Evolutionary conservation across 2,329 filamentous ascomycete genomes (phyloP), one percentile per base, ranked within the genome.

Genomic region (Nemania sp.): DNA sequence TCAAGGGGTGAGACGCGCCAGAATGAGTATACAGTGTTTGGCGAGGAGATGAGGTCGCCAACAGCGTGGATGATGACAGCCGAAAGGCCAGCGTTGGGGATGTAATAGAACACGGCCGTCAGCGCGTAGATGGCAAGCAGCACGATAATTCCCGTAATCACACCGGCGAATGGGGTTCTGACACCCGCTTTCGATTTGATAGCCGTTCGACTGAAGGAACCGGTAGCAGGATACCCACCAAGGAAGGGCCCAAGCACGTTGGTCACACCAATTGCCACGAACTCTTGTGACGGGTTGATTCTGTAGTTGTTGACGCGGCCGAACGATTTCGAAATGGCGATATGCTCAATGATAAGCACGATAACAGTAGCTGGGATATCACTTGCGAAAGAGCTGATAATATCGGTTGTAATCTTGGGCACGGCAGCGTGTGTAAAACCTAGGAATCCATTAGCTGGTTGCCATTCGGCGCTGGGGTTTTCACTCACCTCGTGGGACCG

Each of bases 181-280:
- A 97, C 94, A 71, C 95, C 95, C 51, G 95, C 93, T 77, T 98
- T 98, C 4, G 94, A 95, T 76, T 97, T 96, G 78, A 98, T 97
- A 54, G 95, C 94, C 29, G 95, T 98, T 63, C 95, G 88, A 37
- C 91, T 96, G 81, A 98, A 98, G 2, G 95, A 98, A 1, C 95
- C 95, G 2, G 94, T 99, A 0, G 92, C 90, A 13, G 94, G 91
- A 72, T 96, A 99, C 2, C 84, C 95, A 52, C 94, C 95, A 2
- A 98, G 82, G 78, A 98, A 97, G 2, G 95, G 92, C 0, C 91
- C 93, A 7, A 98, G 81, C 39, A 98, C 81, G 73, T 98, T 98
- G 37, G 89, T 90, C 25, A 97, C 86, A 64, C 94, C 94, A 66
- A 98, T 97, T 20, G 92, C 94, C 48, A 99, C 91, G 77, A 99